Conservation (phyloP, 768 basidiomycete species). For the Rhizopogon roseolus region DNA sequence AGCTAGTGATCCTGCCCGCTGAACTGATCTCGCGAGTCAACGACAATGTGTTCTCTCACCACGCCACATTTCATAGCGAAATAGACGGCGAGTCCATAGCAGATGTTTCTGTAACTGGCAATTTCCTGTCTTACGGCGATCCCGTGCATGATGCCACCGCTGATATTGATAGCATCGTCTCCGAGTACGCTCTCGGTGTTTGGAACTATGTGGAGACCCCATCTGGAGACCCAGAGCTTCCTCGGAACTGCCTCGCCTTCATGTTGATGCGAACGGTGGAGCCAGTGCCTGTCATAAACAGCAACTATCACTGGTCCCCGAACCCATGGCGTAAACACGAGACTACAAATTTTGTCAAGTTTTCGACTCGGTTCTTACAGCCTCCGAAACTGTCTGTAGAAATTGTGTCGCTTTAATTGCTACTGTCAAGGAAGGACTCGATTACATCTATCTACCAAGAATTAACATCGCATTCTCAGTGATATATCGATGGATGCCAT, state of each 20-base stretch:
- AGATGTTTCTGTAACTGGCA: not conserved
- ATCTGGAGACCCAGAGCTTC: not conserved
- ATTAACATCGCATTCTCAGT: not conserved
- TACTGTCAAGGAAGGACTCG: not conserved
- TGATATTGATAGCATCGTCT: not conserved
- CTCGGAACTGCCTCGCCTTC: not conserved
- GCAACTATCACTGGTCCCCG: not conserved
- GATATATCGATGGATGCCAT: no score
- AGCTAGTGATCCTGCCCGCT: not conserved
- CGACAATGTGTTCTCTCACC: not conserved
- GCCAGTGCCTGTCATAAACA: not conserved
- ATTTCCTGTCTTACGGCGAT: not conserved
- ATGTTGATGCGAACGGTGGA: not conserved
- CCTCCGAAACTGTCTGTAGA: not conserved
- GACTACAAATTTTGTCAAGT: not conserved
- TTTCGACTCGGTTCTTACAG: not conserved
- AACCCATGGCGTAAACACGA: not conserved
- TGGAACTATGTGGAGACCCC: not conserved
- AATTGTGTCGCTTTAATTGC: not conserved
- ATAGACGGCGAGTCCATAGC: not conserved
- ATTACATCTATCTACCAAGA: no score
- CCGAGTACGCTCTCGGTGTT: not conserved
- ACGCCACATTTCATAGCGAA: not conserved
- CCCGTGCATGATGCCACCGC: not conserved
- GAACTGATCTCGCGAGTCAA: not conserved